Percentiles rank a stretch among this genome's conserved stretches.
Conservation (phyloP, 1,284 basidiomycete genomes). For the Ganoderma boninense region DNA sequence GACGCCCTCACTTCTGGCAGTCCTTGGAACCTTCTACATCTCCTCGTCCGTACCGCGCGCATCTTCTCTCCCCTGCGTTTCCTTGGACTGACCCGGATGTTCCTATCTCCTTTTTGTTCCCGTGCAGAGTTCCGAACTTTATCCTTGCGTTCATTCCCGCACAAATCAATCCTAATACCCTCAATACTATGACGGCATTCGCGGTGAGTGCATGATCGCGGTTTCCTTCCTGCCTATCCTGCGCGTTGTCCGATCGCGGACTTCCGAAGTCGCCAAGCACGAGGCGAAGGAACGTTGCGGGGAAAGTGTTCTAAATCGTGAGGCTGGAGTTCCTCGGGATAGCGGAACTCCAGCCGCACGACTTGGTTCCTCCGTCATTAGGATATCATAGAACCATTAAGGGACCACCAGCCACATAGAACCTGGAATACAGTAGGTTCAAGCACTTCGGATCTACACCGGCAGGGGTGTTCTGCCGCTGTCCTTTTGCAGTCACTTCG, state of each 20-base stretch:
- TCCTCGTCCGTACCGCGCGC: slow-evolving; percentile 73
- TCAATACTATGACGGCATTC: slow-evolving; percentile 92
- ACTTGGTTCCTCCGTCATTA: neutral
- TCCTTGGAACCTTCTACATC: slow-evolving; percentile 92
- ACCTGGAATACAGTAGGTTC: neutral
- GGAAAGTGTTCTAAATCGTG: neutral
- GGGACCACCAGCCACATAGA: neutral
- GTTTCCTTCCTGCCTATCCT: slow-evolving; percentile 14
- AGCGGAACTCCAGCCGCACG: neutral
- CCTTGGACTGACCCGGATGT: slow-evolving; percentile 26
- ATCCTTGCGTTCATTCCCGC: slow-evolving; percentile 91
- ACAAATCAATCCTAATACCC: slow-evolving; percentile 80
- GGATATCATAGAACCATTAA: neutral
- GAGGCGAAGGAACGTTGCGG: neutral
- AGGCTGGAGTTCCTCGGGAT: neutral
- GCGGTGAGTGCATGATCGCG: slow-evolving; percentile 58
- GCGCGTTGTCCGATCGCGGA: slow-evolving; percentile 1
- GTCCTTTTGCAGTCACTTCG: neutral
- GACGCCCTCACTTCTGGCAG: slow-evolving; percentile 40
- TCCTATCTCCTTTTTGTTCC: neutral
- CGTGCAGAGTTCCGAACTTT: slow-evolving; percentile 83
- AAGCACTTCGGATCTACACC: neutral
- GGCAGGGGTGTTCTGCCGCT: neutral
- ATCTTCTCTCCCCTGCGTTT: slow-evolving; percentile 27
- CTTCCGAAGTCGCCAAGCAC: slow-evolving; percentile 17